Base-by-base conservation (phyloP, 352 stramenopile genomes). In the Pythium biforme region DNA sequence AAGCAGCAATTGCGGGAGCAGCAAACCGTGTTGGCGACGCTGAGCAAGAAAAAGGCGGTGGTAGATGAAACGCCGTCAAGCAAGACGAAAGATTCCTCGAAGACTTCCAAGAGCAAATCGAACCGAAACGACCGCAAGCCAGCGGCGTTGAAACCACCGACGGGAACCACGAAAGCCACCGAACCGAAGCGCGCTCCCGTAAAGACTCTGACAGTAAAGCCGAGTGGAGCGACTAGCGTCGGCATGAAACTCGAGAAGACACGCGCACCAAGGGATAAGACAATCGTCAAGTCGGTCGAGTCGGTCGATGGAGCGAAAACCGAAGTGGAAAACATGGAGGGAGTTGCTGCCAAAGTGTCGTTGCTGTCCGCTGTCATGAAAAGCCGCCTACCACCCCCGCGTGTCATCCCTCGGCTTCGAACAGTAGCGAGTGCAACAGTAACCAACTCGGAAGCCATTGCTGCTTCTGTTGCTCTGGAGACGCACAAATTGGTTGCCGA, bases 1-100 rank as follows among this genome's bases (percentile, higher is more conserved):
- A 83, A 83, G 64, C 57, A 67, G 55, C 78, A 83, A 29, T 46
- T 87, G 11, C 43, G 56, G 3, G 69, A 80, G n/a, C 78, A 87
- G 54, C 64, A 82, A 26, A 64, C 66, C 0, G 74, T 83, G 9
- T 68, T 87, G 23, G 57, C 61, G 33, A 79, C 64, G 47, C 48
- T 87, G 10, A 55, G 33, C 6, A 39, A 25, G 25, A 46, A 62
- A n/a, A 49, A n/a, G n/a, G n/a, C 45, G 7, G 19, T 26, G 17
- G 14, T n/a, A 12, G 27, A 12, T 3, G 19, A 51, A 9, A 50
- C 15, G 1, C 6, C 39, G 5, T 20, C 31, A 1, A 25, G 31
- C 0, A 55, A 29, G 12, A 23, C n/a, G 4, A 29, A 53, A 19
- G 12, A 39, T 2, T 19, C 53, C 2, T 23, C 20, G 26, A 26